A percentile compares a stretch with the other conserved stretches of the same genome.
Conservation (phyloP, 441 rosid genomes). For the Adansonia madagascariensis region DNA sequence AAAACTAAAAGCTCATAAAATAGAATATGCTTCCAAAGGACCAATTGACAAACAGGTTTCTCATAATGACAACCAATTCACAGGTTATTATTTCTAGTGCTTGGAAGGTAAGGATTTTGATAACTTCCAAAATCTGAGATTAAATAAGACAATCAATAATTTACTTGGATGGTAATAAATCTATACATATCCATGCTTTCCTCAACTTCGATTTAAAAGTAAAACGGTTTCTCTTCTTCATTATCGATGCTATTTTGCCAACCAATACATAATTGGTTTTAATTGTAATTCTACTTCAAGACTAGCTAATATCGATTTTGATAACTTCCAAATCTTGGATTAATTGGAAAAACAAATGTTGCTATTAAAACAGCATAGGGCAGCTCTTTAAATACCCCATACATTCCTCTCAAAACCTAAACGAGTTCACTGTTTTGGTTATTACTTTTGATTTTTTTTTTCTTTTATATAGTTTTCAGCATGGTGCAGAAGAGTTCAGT, state of each 20-base stretch:
- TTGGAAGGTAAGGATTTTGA: neutral
- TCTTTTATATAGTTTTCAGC: conserved; percentile 17
- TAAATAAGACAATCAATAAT: neutral
- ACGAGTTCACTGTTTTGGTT: neutral
- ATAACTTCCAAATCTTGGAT: neutral
- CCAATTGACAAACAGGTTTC: neutral
- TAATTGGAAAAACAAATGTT: neutral
- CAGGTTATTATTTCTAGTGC: neutral
- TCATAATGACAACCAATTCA: neutral
- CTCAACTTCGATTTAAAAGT: neutral
- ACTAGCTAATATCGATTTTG: neutral
- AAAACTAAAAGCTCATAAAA: neutral
- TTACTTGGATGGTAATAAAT: neutral
- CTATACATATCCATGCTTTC: neutral
- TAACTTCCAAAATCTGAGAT: neutral
- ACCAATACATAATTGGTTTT: neutral
- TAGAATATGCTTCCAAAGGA: neutral
- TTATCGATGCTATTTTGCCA: neutral
- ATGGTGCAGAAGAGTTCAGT: conserved; percentile 33
- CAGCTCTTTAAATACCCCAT: conserved; percentile 32
- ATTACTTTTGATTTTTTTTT: neutral
- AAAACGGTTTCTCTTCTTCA: neutral
- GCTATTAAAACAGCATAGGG: neutral
- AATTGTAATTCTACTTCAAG: conserved; percentile 9
- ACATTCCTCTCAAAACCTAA: neutral